phyloP scores from a whole-genome alignment of 2,329 filamentous ascomycete species.

The Penicillium sp. region DNA sequence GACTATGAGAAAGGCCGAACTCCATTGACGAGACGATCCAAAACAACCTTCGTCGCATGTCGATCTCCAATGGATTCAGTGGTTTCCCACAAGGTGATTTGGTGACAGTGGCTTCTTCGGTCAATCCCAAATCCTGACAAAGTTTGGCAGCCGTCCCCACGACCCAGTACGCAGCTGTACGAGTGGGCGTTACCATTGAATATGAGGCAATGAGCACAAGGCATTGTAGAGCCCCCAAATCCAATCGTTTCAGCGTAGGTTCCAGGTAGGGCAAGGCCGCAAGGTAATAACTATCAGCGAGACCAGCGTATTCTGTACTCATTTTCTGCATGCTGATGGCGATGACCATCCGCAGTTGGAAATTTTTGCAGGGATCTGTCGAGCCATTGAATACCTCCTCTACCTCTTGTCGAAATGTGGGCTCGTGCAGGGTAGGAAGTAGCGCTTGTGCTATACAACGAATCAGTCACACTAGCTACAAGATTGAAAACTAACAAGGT shows the following conservation, averaged over 20 bases:
- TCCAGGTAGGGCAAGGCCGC: conserved; percentile 83
- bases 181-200: conserved; percentile 84
- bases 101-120: conserved; percentile 83
- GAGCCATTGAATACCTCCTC: conserved; percentile 77
- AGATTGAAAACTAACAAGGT: neutral
- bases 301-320: conserved; percentile 81
- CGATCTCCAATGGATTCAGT: conserved; percentile 71
- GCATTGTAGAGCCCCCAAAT: conserved; percentile 86
- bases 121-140: conserved; percentile 82
- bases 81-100: conserved; percentile 58
- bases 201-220: conserved; percentile 85
- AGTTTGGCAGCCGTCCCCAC: conserved; percentile 83
- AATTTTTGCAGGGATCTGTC: conserved; percentile 78
- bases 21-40: conserved; percentile 92
- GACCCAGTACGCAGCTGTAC: conserved; percentile 90
- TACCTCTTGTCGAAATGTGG: conserved; percentile 70
- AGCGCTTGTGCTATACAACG: conserved; percentile 71
- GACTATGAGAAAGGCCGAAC: conserved; percentile 77
- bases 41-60: conserved; percentile 82
- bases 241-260: conserved; percentile 78
- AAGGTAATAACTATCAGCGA: conserved; percentile 93
- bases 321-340: conserved; percentile 94
- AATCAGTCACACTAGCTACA: conserved; percentile 17
- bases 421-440: conserved; percentile 83
- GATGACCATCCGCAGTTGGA: conserved; percentile 84